Conservation (phyloP, 371 early-diverging fungal genomes). For the Umbelopsis sp. region DNA sequence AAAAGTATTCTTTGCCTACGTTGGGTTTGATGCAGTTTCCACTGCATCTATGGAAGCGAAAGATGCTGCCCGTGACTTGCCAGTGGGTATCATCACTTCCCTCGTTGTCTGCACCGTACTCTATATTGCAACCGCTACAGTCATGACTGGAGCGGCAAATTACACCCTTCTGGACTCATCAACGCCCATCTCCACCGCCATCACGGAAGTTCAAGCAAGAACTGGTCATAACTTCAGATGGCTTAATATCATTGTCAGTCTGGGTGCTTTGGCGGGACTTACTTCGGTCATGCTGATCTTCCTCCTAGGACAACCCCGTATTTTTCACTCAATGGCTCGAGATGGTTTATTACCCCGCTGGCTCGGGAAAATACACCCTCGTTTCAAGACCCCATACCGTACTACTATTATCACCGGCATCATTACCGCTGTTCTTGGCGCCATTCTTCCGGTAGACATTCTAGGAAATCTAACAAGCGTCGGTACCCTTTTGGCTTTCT, state of each 20-base stretch:
- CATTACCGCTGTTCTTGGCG: slow-evolving; percentile 72
- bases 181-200: slow-evolving; percentile 73
- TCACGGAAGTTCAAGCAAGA: slow-evolving; percentile 40
- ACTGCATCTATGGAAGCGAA: slow-evolving; percentile 87
- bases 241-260: slow-evolving; percentile 71
- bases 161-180: slow-evolving; percentile 55
- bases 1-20: slow-evolving; percentile 87
- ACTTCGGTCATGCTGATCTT: slow-evolving; percentile 77
- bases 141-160: slow-evolving; percentile 76
- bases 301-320: slow-evolving; percentile 85
- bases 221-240: slow-evolving; percentile 58
- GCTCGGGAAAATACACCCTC: slow-evolving; percentile 70
- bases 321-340: slow-evolving; percentile 85
- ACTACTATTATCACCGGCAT: slow-evolving; percentile 72
- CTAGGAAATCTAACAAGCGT: slow-evolving; percentile 86
- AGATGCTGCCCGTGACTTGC: slow-evolving; percentile 82
- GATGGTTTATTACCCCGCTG: slow-evolving; percentile 81
- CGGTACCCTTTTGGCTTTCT: slow-evolving; percentile 86
- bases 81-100: slow-evolving; percentile 85
- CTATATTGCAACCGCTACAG: slow-evolving; percentile 74
- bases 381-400: slow-evolving; percentile 74
- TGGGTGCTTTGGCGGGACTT: slow-evolving; percentile 82
- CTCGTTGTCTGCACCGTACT: slow-evolving; percentile 76
- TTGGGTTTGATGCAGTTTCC: slow-evolving; percentile 90
- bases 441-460: slow-evolving; percentile 79